Base-by-base conservation (phyloP, 163 green algal genomes). In the Chlorella variabilis region DNA sequence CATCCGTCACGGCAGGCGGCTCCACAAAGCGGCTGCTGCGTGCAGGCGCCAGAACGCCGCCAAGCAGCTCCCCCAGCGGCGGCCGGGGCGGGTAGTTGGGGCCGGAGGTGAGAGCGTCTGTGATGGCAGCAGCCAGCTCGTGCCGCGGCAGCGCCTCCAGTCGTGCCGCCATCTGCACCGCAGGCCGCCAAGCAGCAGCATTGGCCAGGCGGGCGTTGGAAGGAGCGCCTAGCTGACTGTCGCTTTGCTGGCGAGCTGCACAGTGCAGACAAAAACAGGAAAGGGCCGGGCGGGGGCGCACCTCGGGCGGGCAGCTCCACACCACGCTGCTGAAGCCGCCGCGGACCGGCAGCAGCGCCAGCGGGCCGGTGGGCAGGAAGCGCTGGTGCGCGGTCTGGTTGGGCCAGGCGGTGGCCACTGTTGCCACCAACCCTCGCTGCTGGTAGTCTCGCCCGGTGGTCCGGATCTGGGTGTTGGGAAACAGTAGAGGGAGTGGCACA, bases 351-450 rank as follows among this genome's bases (percentile, higher is more conserved):
- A 99, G 91, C 77, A 99, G 90, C 20, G 96, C 96, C 54, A 99
- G 79, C 7, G 96, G 96, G 6, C 96, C 96, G 8, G 90, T 93
- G 3, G 91, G 91, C 70, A 99, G 93, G 81, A 98, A 99, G 23
- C 94, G 85, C 89, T 98, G 96, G 89, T 91, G 97, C 2, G 95
- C 96, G 54, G 93, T 97, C 27, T 71, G 45, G 71, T 91, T 87
- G n/a, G 88, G 68, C 7, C 27, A n/a, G 31, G 70, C 31, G 23
- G 84, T 90, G 0, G 59, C 27, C n/a, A 97, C 92, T 2, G 91
- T 96, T 0, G 91, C 93, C 34, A 96, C 92, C 4, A 97, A 62
- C 18, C 88, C 94, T 0, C 90, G 80, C 82, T 97, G 93, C 23
- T 88, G 51, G 83, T 97, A 97, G 9, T 75, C 58, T 77, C 83